Base-by-base conservation (phyloP, 176 grass and related monocot species). In the Hordeum marinum region DNA sequence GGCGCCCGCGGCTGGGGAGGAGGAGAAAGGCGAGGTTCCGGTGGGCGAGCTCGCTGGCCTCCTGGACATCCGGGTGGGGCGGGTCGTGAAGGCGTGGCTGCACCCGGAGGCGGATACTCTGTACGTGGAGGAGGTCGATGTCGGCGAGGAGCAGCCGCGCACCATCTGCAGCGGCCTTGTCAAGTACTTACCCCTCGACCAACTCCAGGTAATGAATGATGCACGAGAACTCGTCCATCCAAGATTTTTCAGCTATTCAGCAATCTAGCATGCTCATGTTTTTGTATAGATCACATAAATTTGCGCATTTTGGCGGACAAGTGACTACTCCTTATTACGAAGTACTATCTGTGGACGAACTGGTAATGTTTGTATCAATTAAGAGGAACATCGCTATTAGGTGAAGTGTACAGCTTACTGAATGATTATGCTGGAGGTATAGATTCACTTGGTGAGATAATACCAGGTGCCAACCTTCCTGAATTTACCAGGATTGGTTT, bases 151-250 rank as follows among this genome's bases (percentile, higher is more conserved):
- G 63, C 78, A 98, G 70, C 93, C 91, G 8, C 90, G 96, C 58
- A 98, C 88, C 85, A 98, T 95, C 48, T 98, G 96, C 68, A 98
- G 96, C 37, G 96, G 96, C 8, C 96, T 95, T 41, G 96, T 98
- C 82, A 90, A 90, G 65, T 95, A 83, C 80, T 20, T 98, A 18
- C 84, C 96, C 42, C 34, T 95, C n/a, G 89, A 95, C 21, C 75
- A 90, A 6, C 83, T 98, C 23, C 96, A 95, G 93, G 96, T 95
- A 76, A 37, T n/a, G 24, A 72, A 37, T 13, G 24, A 21, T 71
- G 54, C 52, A 67, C 31, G 14, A 11, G 13, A 84, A 9, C 12
- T 66, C 23, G 12, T 20, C 57, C 20, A 69, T 86, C 8, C 11
- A 6, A 39, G 23, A 41, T 83, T 50, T 71, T 9, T 27, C n/a